Evolutionary conservation across 345 rosid genomes (phyloP).

Genomic region (Cardamine occulta): DNA sequence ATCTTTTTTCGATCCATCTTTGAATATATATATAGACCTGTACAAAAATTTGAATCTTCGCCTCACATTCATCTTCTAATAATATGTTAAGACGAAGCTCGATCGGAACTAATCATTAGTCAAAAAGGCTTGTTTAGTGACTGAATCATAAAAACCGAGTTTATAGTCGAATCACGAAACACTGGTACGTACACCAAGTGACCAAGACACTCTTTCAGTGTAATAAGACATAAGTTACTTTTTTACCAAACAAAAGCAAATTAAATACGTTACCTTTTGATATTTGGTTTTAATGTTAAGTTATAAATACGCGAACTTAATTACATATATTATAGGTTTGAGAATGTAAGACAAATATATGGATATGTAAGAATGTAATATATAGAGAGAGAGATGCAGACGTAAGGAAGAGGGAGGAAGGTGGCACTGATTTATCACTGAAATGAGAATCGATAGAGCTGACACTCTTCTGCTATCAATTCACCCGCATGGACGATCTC

Average conservation of each 20-base stretch:
- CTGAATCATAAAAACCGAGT: not conserved
- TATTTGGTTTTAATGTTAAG: no score
- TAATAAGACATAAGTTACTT: not conserved
- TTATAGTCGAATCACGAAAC: not conserved
- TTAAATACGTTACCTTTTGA: no score
- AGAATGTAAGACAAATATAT: constrained; percentile 30
- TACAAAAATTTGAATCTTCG: not conserved
- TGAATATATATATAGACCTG: no score
- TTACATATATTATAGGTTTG: not conserved
- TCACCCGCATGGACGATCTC: constrained; percentile 47
- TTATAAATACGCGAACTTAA: no score
- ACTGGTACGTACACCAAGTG: not conserved
- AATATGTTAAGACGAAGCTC: not conserved
- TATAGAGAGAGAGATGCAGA: constrained; percentile 20
- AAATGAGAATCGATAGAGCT: constrained; percentile 51
- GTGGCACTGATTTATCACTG: constrained; percentile 42
- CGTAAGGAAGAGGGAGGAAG: constrained; percentile 28
- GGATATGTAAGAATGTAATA: constrained; percentile 19
- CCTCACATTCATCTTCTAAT: not conserved
- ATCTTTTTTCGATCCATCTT: no score
- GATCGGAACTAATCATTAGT: not conserved
- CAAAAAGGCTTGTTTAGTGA: not conserved
- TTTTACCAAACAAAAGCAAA: no score
- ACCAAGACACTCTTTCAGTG: not conserved
- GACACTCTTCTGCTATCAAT: constrained; percentile 37